Percentiles rank a stretch among this genome's conserved stretches.
Evolutionary conservation across 2,329 filamentous ascomycete genomes (phyloP).

Genomic region (Aspergillus sojae): DNA sequence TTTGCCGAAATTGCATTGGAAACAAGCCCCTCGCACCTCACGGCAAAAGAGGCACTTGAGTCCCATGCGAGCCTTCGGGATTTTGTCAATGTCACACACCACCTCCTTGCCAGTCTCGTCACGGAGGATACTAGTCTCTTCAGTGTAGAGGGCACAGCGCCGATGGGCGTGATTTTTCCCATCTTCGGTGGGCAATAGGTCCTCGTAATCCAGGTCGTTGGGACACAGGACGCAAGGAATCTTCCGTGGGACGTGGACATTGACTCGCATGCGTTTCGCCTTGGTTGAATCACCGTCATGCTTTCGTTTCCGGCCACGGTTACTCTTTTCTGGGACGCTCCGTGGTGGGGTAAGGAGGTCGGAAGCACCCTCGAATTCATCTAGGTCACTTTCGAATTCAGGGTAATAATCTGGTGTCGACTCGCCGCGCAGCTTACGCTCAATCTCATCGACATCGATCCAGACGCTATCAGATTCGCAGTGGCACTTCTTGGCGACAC

Average conservation of each 20-base stretch:
- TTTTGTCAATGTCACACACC: constrained; percentile 76
- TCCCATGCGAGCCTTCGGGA: constrained; percentile 83
- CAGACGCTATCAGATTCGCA: constrained; percentile 98
- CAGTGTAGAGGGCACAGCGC: constrained; percentile 85
- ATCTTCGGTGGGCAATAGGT: constrained; percentile 84
- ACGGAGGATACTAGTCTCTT: constrained; percentile 83
- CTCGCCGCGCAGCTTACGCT: constrained; percentile 89
- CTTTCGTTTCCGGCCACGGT: constrained; percentile 70
- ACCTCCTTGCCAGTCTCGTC: constrained; percentile 69
- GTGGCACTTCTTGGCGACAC: constrained; percentile 94
- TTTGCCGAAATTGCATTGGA: constrained; percentile 94
- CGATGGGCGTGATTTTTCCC: constrained; percentile 79
- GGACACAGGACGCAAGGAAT: constrained; percentile 91
- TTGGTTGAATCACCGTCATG: constrained; percentile 58
- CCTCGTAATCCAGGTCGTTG: constrained; percentile 79
- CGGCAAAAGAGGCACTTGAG: constrained; percentile 95
- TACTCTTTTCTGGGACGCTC: constrained; percentile 71
- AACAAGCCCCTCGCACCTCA: constrained; percentile 91
- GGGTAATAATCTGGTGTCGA: constrained; percentile 57
- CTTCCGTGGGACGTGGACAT: constrained; percentile 69
- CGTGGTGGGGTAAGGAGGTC: constrained; percentile 79
- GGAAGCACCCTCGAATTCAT: constrained; percentile 63
- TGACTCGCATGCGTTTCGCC: constrained; percentile 77
- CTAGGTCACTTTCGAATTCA: constrained; percentile 64
- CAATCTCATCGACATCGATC: constrained; percentile 95